These are phyloP conservation scores for Carex arenaria DNA, from an alignment of 202 grass and related monocot genomes.

Conservation along the genomic window DNA sequence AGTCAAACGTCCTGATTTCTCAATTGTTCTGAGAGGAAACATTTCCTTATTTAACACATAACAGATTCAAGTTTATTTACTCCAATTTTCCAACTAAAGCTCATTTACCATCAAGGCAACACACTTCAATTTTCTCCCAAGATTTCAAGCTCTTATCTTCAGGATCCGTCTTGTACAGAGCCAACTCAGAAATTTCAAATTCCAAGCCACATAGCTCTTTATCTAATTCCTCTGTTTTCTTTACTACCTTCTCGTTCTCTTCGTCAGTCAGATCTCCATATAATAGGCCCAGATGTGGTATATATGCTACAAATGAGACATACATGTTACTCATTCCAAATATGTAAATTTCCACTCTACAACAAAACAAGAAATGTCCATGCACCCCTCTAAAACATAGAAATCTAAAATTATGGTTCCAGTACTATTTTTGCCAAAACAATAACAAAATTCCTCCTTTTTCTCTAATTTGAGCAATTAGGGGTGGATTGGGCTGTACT, in stretches of 20 bases:
- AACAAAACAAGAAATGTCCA: not conserved
- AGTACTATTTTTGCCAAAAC: not conserved
- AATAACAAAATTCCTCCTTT: not conserved
- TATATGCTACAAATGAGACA: conserved; percentile 53
- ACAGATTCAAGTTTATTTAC: not conserved
- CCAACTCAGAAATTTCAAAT: conserved; percentile 64
- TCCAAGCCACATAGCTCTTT: conserved; percentile 57
- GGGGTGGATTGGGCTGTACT: not conserved
- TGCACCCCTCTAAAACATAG: not conserved
- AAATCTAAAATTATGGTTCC: not conserved
- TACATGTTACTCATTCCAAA: not conserved
- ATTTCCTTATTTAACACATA: no score
- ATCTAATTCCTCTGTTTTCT: conserved; percentile 66
- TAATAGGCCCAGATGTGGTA: conserved; percentile 69
- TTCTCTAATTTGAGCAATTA: not conserved
- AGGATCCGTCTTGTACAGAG: conserved; percentile 64
- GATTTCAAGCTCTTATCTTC: conserved; percentile 89
- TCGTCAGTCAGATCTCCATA: conserved; percentile 80
- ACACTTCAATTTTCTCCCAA: conserved; percentile 81
- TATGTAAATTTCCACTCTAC: not conserved
- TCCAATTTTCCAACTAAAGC: not conserved
- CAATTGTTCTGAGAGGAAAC: no score
- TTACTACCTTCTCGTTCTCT: conserved; percentile 61
- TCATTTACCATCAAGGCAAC: conserved; percentile 42
- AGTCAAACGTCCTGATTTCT: not conserved